Conservation (phyloP, 352 stramenopile genomes). For the Globisporangium heterothallicum region DNA sequence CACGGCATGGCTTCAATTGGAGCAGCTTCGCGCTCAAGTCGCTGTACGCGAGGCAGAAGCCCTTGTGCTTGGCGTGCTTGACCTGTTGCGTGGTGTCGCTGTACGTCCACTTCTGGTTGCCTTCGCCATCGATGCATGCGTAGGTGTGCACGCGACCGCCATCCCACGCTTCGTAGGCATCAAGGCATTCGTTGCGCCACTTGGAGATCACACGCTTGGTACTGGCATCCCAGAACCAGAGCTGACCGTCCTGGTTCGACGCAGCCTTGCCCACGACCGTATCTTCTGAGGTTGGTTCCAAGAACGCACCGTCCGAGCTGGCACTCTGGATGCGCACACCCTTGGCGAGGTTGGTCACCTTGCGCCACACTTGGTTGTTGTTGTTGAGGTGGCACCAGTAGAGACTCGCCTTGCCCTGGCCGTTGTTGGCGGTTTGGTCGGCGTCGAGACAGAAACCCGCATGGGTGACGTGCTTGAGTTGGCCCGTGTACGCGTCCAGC, state of each 20-base stretch:
- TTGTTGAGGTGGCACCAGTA: conserved; percentile 47
- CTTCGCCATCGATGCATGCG: conserved; percentile 37
- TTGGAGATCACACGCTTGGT: conserved; percentile 34
- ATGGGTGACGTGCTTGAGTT: conserved; percentile 41
- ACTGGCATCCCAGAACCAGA: conserved; percentile 48
- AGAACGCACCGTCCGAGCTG: conserved; percentile 16
- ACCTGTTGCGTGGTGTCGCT: conserved; percentile 32
- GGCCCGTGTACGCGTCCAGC: conserved; percentile 28
- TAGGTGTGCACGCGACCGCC: conserved; percentile 58
- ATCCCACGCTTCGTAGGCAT: conserved; percentile 51
- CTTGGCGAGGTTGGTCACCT: conserved; percentile 23
- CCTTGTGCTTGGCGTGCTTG: conserved; percentile 39
- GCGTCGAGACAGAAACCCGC: conserved; percentile 55
- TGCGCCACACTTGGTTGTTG: conserved; percentile 55
- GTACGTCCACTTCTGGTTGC: conserved; percentile 62
- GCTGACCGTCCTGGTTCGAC: conserved; percentile 17
- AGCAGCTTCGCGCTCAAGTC: conserved; percentile 35
- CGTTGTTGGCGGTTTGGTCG: conserved; percentile 33
- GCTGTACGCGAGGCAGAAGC: conserved; percentile 48
- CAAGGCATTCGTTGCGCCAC: conserved; percentile 45
- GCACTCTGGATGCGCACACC: conserved; percentile 28
- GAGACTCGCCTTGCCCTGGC: conserved; percentile 30
- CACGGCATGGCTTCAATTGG: conserved; percentile 44
- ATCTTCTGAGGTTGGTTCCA: conserved; percentile 29
- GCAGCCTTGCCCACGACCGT: conserved; percentile 19